These are phyloP conservation scores for Trichoderma hamatum DNA, from an alignment of 2,329 filamentous ascomycete genomes.

Conservation along the genomic window DNA sequence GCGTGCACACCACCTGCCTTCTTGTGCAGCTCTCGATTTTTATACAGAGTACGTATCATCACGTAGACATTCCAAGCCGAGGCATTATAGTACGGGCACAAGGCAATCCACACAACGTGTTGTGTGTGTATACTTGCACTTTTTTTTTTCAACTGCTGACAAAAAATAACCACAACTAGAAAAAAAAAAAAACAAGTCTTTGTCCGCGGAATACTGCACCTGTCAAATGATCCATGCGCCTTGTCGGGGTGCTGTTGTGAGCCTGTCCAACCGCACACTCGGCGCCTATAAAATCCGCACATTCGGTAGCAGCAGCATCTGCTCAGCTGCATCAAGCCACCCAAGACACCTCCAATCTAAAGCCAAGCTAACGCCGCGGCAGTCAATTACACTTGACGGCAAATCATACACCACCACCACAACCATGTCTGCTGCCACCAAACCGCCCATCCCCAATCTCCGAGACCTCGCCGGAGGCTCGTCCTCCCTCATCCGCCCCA, in stretches of 20 bases:
- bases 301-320: no score
- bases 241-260: not conserved
- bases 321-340: not conserved
- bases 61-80: not conserved
- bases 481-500: constrained; percentile 56
- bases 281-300: not conserved
- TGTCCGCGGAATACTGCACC: not conserved
- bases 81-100: not conserved
- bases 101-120: not conserved
- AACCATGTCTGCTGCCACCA: not conserved
- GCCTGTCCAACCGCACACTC: not conserved
- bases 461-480: constrained; percentile 61
- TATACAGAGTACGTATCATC: not conserved
- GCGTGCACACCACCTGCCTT: not conserved
- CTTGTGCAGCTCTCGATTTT: not conserved
- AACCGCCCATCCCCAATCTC: constrained; percentile 61
- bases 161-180: not conserved
- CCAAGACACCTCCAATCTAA: not conserved
- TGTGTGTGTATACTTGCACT: not conserved
- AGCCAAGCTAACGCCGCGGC: not conserved
- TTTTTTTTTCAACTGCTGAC: not conserved
- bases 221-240: not conserved
- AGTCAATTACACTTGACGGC: not conserved
- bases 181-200: not conserved
- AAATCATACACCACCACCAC: not conserved